These are phyloP conservation scores for Talaromyces sp. DNA, from an alignment of 2,329 filamentous ascomycete genomes.

Conservation along the genomic window DNA sequence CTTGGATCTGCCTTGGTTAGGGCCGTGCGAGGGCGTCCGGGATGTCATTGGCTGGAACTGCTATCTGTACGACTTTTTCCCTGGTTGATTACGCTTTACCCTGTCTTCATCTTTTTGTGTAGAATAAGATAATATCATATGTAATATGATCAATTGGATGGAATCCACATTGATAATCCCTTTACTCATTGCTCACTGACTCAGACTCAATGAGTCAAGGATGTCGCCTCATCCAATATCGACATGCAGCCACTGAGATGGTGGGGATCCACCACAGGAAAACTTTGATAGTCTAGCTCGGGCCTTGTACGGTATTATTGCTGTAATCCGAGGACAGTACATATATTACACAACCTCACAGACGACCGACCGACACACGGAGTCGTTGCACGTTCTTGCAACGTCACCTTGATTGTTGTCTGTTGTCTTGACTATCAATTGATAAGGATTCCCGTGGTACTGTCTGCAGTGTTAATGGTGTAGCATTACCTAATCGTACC, in stretches of 20 bases:
- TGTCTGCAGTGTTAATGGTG: neutral
- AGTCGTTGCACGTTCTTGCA: neutral
- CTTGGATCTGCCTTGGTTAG: constrained; percentile 9
- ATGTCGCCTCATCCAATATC: neutral
- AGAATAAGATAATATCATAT: no score
- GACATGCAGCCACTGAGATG: constrained; percentile 2
- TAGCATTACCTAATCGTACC: neutral
- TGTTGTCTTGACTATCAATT: neutral
- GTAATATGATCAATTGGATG: neutral
- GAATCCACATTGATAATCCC: neutral
- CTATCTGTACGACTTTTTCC: neutral
- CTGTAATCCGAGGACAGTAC: neutral
- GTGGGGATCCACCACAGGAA: neutral
- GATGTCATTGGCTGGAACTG: constrained; percentile 5
- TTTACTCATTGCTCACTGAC: neutral
- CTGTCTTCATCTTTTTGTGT: neutral
- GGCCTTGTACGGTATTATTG: neutral
- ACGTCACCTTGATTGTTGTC: neutral
- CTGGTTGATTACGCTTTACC: neutral
- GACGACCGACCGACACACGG: neutral
- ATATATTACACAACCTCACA: neutral
- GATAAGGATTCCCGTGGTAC: neutral
- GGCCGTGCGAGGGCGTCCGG: neutral
- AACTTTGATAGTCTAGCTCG: constrained; percentile 11
- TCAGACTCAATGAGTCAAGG: neutral